Conservation (phyloP, 768 basidiomycete species). For the Mycena leptocephala region DNA sequence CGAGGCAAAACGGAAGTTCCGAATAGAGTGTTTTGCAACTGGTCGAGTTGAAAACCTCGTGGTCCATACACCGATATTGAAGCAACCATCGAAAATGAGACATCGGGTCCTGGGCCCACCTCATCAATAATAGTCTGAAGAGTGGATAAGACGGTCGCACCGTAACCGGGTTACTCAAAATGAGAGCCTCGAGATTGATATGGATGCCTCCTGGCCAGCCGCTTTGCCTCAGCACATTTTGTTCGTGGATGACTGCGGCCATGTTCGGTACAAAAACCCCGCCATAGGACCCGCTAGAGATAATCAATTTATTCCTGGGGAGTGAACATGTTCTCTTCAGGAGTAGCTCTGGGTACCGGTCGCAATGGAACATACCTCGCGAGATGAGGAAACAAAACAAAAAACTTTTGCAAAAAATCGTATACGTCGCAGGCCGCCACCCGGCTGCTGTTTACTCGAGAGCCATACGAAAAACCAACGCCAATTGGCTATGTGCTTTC, state of each 20-base stretch:
- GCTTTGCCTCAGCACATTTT: conserved; percentile 39
- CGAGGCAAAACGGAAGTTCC: conserved; percentile 40
- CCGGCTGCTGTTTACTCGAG: conserved; percentile 47
- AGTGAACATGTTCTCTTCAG: too few relatives aligned
- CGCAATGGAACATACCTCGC: neutral
- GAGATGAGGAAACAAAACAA: conserved; percentile 38
- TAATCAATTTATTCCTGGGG: conserved; percentile 34
- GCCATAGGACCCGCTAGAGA: conserved; percentile 46
- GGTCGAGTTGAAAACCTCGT: conserved; percentile 42
- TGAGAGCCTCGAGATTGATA: conserved; percentile 46
- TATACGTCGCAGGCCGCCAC: conserved; percentile 51
- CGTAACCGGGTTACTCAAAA: conserved; percentile 40
- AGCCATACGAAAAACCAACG: conserved; percentile 52
- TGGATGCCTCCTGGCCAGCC: conserved; percentile 34
- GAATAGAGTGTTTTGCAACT: conserved; percentile 35
- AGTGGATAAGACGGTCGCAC: neutral
- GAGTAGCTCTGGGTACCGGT: neutral
- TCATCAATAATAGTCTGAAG: neutral
- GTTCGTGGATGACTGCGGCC: conserved; percentile 47
- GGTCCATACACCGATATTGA: conserved; percentile 41
- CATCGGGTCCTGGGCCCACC: conserved; percentile 39
- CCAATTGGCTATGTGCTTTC: conserved; percentile 44
- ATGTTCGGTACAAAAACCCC: conserved; percentile 49
- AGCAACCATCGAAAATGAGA: conserved; percentile 44
- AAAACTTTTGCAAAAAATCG: conserved; percentile 48